Conservation (phyloP, 345 rosid genomes). For the Kandelia obovata region DNA sequence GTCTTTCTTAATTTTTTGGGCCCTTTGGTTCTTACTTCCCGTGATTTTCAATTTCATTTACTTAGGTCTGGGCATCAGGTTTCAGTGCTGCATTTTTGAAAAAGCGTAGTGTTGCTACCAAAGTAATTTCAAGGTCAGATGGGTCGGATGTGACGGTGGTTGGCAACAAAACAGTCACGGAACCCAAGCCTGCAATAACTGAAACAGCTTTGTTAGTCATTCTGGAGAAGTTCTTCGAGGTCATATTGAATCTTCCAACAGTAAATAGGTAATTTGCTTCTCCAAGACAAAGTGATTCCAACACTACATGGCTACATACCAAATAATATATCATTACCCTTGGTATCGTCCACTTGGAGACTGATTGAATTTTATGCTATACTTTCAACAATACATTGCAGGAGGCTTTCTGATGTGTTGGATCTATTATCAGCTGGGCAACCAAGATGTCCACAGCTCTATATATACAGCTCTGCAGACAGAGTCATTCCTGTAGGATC, state of each 20-base stretch:
- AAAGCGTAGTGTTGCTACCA: constrained; percentile 79
- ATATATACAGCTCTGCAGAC: constrained; percentile 95
- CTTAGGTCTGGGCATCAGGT: constrained; percentile 96
- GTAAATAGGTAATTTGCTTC: constrained; percentile 58
- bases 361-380: not conserved
- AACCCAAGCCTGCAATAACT: constrained; percentile 63
- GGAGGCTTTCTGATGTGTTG: constrained; percentile 76
- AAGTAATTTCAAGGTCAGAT: constrained; percentile 35
- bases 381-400: constrained; percentile 24
- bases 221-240: constrained; percentile 73
- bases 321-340: not conserved
- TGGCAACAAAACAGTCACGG: constrained; percentile 28
- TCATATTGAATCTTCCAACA: constrained; percentile 73
- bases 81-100: constrained; percentile 95
- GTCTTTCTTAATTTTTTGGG: not conserved
- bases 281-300: not conserved
- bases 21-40: not conserved
- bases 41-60: constrained; percentile 15
- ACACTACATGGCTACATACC: not conserved
- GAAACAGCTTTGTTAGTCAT: constrained; percentile 80
- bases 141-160: constrained; percentile 28
- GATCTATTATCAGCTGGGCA: constrained; percentile 64
- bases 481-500: constrained; percentile 75
- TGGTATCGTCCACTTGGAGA: not conserved
- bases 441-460: constrained; percentile 89